Percentiles rank a stretch among this genome's conserved stretches.
These are phyloP conservation scores for Linum trigynum DNA, from an alignment of 345 rosid species.

Conservation along the genomic window DNA sequence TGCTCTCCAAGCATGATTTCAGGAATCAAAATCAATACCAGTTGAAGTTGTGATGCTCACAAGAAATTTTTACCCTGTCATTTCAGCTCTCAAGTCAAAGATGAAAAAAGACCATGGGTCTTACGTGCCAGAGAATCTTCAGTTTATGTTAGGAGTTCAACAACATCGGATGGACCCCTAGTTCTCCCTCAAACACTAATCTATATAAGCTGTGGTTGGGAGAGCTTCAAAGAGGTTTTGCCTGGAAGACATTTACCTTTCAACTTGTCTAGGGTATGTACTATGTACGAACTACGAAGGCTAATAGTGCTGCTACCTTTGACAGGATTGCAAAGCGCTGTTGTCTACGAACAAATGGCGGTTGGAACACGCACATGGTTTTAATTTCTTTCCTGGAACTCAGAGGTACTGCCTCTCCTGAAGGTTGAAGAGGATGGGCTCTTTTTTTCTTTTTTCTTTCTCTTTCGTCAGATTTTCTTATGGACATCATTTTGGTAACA, in stretches of 20 bases:
- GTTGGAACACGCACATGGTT: slow-evolving; percentile 78
- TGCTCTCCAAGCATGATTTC: neutral
- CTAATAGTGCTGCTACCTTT: slow-evolving; percentile 10
- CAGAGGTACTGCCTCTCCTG: slow-evolving; percentile 43
- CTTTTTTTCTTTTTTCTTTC: neutral
- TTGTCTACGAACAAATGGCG: slow-evolving; percentile 60
- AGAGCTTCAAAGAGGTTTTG: slow-evolving; percentile 82
- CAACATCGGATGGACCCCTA: slow-evolving; percentile 29
- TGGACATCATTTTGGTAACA: slow-evolving; percentile 9
- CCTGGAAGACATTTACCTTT: slow-evolving; percentile 7
- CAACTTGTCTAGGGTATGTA: neutral
- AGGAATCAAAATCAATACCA: neutral
- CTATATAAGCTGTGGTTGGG: slow-evolving; percentile 97
- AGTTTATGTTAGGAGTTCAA: slow-evolving; percentile 49
- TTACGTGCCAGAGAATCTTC: slow-evolving; percentile 74
- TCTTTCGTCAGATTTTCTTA: neutral
- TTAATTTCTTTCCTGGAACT: slow-evolving; percentile 91
- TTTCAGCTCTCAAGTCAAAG: slow-evolving; percentile 45
- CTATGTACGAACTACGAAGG: neutral
- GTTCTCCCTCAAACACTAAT: slow-evolving; percentile 71
- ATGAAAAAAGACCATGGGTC: slow-evolving; percentile 95
- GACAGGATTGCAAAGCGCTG: slow-evolving; percentile 73
- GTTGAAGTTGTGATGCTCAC: slow-evolving; percentile 1
- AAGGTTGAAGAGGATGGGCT: neutral
- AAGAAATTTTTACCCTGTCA: slow-evolving; percentile 7